Evolutionary conservation across 2,329 filamentous ascomycete genomes (phyloP).

Genomic region (Graphilbum ipis-grandicollis): DNA sequence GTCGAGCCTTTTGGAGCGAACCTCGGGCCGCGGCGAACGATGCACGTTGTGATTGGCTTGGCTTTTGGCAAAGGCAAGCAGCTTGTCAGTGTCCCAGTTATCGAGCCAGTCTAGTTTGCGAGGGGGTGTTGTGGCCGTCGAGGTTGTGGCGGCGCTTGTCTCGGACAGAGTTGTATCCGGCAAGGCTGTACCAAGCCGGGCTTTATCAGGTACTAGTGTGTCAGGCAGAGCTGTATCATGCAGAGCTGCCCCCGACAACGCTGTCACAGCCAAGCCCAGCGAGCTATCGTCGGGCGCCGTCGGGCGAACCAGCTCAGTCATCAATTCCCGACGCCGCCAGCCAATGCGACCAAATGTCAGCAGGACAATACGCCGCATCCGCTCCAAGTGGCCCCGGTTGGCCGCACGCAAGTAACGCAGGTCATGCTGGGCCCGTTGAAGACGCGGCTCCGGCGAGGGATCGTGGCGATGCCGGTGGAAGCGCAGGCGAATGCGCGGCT

Average conservation of each 20-base stretch:
- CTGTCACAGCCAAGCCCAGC: no score
- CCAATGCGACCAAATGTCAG: slow-evolving; percentile 36
- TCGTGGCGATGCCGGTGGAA: slow-evolving; percentile 25
- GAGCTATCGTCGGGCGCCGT: slow-evolving; percentile 21
- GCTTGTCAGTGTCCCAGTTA: slow-evolving; percentile 29
- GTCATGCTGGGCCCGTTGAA: slow-evolving; percentile 22
- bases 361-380: slow-evolving; percentile 29
- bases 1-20: slow-evolving; percentile 15
- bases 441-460: slow-evolving; percentile 10
- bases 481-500: slow-evolving; percentile 22
- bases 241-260: no score
- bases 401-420: slow-evolving; percentile 34
- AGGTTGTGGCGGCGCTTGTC: no score
- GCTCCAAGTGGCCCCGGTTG: slow-evolving; percentile 28
- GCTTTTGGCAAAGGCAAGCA: slow-evolving; percentile 22
- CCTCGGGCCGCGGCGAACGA: slow-evolving; percentile 12
- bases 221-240: no score
- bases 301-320: slow-evolving; percentile 17
- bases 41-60: slow-evolving; percentile 19
- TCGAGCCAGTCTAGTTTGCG: slow-evolving; percentile 24
- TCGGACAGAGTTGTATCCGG: not conserved
- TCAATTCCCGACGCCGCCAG: slow-evolving; percentile 29
- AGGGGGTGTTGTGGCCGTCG: no score
- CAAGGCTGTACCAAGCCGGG: no score
- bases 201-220: no score